These are phyloP conservation scores for Yueomyces sp. DNA, from an alignment of 805 yeast genomes.

Conservation along the genomic window DNA sequence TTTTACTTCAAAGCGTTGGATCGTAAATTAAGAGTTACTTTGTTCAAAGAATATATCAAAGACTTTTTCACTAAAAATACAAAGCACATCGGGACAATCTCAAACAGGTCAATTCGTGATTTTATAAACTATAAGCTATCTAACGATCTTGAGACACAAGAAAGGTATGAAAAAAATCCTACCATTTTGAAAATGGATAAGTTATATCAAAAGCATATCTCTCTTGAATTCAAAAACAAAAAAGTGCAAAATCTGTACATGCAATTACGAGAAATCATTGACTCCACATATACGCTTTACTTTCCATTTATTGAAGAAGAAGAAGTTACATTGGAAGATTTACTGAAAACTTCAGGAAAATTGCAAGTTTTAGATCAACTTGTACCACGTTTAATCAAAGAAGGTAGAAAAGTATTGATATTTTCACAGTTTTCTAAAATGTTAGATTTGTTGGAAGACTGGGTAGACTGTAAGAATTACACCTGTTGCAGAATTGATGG, in stretches of 20 bases:
- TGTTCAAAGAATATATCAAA: conserved; percentile 34
- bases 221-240: conserved; percentile 34
- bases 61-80: conserved; percentile 37
- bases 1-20: conserved; percentile 42
- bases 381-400: conserved; percentile 32
- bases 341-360: conserved; percentile 57
- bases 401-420: conserved; percentile 58
- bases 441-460: conserved; percentile 72
- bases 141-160: conserved; percentile 1
- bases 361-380: conserved; percentile 56
- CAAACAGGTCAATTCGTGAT: conserved; percentile 26
- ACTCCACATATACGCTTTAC: conserved; percentile 74
- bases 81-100: conserved; percentile 17
- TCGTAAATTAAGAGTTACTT: conserved; percentile 30
- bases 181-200: conserved; percentile 14
- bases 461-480: conserved; percentile 39
- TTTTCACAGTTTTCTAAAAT: conserved; percentile 79
- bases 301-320: conserved; percentile 51
- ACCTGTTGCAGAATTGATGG: conserved; percentile 65
- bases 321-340: conserved; percentile 26
- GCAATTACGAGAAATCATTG: conserved; percentile 76
- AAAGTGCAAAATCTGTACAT: conserved; percentile 56
- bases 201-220: conserved; percentile 21
- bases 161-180: conserved; percentile 3
- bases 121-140: conserved; percentile 29